phyloP scores from a whole-genome alignment of 257 asterid genomes.

The Capsicum chinense region DNA sequence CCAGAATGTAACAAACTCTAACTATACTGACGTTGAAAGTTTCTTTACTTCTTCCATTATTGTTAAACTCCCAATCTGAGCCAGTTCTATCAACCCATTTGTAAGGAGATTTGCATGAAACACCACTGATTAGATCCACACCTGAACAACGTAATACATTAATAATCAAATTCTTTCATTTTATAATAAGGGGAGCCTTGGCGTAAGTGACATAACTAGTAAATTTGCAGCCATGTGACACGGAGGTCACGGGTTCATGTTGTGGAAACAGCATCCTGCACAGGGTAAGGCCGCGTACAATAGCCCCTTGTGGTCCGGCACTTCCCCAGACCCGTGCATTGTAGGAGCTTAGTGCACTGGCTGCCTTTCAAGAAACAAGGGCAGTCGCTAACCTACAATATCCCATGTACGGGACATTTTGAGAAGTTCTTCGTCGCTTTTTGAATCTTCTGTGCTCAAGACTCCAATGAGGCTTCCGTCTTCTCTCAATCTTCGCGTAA shows the following conservation, averaged over 20 bases:
- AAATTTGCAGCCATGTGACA: too few species aligned
- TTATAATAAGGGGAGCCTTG: too few species aligned
- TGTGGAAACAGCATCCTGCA: too few species aligned
- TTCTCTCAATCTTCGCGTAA: slow-evolving; percentile 78
- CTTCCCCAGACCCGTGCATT: too few species aligned
- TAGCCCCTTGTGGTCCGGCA: too few species aligned
- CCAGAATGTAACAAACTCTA: not conserved
- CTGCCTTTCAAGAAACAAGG: not conserved
- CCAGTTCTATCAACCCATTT: slow-evolving; percentile 73
- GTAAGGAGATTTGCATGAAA: slow-evolving; percentile 81
- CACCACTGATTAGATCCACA: slow-evolving; percentile 87
- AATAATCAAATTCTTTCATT: too few species aligned
- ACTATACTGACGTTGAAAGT: slow-evolving; percentile 56
- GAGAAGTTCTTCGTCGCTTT: slow-evolving; percentile 80
- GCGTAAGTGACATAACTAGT: too few species aligned
- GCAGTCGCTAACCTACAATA: slow-evolving; percentile 68
- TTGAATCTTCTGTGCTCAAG: slow-evolving; percentile 77
- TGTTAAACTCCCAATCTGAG: slow-evolving; percentile 82
- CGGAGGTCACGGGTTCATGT: too few species aligned
- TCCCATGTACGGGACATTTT: slow-evolving; percentile 76
- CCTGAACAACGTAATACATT: slow-evolving; percentile 53
- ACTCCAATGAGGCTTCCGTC: slow-evolving; percentile 98
- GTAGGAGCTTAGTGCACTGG: too few species aligned
- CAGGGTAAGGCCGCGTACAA: too few species aligned
- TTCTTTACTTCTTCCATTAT: slow-evolving; percentile 47